Conservation (phyloP, 495 filamentous ascomycete genomes). For the Pyrenopolyporus hunteri region DNA sequence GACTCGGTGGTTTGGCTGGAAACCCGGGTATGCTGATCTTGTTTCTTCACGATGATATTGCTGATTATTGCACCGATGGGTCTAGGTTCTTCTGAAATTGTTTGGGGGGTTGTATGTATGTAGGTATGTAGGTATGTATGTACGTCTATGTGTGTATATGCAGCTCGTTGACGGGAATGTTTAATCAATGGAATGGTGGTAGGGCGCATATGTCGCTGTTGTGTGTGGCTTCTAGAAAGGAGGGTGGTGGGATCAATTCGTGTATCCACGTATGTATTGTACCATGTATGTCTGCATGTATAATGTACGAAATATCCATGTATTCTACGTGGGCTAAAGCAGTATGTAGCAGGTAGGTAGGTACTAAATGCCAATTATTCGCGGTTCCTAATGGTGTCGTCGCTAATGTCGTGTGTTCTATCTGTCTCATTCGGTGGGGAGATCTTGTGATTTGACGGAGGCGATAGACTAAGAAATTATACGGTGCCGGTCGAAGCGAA, state of each 20-base stretch:
- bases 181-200: conserved; percentile 20
- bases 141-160: too few relatives aligned
- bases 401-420: conserved; percentile 35
- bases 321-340: too few relatives aligned
- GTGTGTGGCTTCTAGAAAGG: background rate
- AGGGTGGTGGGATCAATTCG: background rate
- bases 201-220: background rate
- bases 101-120: background rate
- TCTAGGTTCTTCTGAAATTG: background rate
- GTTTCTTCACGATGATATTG: conserved; percentile 12
- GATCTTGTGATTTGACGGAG: conserved; percentile 25
- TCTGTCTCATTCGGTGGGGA: conserved; percentile 36
- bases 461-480: background rate
- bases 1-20: background rate
- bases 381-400: conserved; percentile 26
- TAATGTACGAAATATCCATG: too few relatives aligned
- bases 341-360: too few relatives aligned
- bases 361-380: too few relatives aligned
- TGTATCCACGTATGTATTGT: background rate
- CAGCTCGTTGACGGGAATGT: too few relatives aligned
- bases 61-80: conserved; percentile 4
- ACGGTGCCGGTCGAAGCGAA: too few relatives aligned
- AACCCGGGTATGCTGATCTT: conserved; percentile 26
- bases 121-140: background rate
- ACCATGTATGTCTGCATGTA: too few relatives aligned